A percentile compares a stretch with the other conserved stretches of the same genome.
Evolutionary conservation across 2,329 filamentous ascomycete species (phyloP).

Genomic region (Pseudocercospora macadamiae): DNA sequence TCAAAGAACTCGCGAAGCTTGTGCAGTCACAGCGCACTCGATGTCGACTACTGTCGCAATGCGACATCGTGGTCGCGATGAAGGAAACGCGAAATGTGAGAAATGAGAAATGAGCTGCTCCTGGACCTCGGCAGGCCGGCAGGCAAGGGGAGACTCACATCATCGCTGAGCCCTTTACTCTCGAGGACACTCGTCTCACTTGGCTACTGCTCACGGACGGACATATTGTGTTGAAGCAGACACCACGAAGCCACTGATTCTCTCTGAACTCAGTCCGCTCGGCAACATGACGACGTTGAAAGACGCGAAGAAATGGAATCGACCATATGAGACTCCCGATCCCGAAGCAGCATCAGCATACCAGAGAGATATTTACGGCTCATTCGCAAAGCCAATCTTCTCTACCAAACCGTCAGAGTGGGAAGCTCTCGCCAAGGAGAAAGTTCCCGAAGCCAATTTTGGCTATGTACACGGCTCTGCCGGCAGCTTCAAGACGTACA

Average conservation of each 20-base stretch:
- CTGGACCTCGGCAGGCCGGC: not conserved
- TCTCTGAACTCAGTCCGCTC: too few species aligned
- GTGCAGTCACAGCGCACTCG: too few species aligned
- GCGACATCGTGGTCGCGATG: not conserved
- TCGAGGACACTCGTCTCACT: too few species aligned
- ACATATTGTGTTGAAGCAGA: too few species aligned
- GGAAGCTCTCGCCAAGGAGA: slow-evolving; percentile 40
- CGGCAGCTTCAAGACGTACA: slow-evolving; percentile 41
- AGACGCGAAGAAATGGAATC: slow-evolving; percentile 25
- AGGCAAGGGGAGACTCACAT: not conserved
- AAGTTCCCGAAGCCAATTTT: slow-evolving; percentile 43
- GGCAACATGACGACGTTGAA: slow-evolving; percentile 22
- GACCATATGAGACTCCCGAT: slow-evolving; percentile 39
- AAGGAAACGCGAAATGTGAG: not conserved
- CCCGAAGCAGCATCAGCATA: slow-evolving; percentile 37
- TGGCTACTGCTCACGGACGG: too few species aligned
- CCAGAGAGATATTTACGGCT: slow-evolving; percentile 42
- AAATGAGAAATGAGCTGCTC: not conserved
- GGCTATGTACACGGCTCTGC: slow-evolving; percentile 45
- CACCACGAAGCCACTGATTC: too few species aligned
- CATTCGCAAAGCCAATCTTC: slow-evolving; percentile 42
- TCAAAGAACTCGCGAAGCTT: too few species aligned
- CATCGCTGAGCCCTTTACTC: too few species aligned
- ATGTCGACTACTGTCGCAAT: too few species aligned
- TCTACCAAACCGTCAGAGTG: slow-evolving; percentile 46